Evolutionary conservation across 2,329 filamentous ascomycete genomes (phyloP), one percentile per base, ranked within the genome.

Genomic region (Colletotrichum scovillei): DNA sequence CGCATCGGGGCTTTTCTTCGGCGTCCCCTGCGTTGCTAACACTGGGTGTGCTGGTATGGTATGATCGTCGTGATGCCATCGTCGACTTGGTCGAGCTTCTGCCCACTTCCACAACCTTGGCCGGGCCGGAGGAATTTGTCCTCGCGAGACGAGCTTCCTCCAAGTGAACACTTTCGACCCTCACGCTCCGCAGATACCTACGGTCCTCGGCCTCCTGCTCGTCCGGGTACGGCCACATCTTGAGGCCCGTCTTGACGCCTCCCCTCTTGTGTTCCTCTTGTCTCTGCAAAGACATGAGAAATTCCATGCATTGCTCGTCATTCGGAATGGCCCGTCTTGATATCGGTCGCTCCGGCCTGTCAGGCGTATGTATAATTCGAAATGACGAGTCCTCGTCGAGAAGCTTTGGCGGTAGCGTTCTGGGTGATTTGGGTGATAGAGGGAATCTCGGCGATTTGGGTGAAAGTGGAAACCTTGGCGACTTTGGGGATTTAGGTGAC

Each of bases 281-380:
- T 49, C 49, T 69, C 63, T 73, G 71, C 38, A 75, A 22, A 1
- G 73, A 67, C 67, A 74, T 74, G 35, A 76, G 59, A 4, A 76
- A 76, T 19, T 72, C 52, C 74, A 75, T 75, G 67, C 74, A 76
- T 30, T 76, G 62, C 22, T 75, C 73, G 11, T 76, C 74, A n/a
- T 63, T 70, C 30, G 74, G 74, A 14, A 69, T 72, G n/a, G 63
- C 69, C 28, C 66, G 65, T n/a, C 49, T 69, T n/a, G 73, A 69
- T 14, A 74, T 63, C 8, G 73, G 74, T 19, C 63, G 56, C 16
- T 67, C 69, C 16, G 69, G 74, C 24, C 74, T 58, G 67, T 76
- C 74, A 8, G 74, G 74, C 30, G 73, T 75, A 24, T 76, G 74
- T 2, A 57, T 49, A 58, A 67, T 69, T n/a, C 42, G 66, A 42